These are phyloP conservation scores for Colletotrichum destructivum DNA, from an alignment of 2,329 filamentous ascomycete genomes.

Conservation along the genomic window DNA sequence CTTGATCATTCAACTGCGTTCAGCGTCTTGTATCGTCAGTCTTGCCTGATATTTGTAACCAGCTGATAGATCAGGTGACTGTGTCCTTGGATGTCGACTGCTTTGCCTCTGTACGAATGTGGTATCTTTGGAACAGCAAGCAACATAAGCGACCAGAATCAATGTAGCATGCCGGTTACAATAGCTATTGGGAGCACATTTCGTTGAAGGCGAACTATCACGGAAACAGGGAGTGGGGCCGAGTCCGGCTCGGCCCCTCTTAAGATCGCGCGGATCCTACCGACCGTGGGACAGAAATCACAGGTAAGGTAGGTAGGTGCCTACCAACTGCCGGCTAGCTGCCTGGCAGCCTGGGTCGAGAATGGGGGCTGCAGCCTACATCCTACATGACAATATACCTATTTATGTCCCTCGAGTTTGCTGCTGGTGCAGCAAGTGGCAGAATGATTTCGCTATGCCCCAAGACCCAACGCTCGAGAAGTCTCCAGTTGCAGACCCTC, in stretches of 20 bases:
- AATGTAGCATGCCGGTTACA: too few species aligned
- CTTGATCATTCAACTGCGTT: too few species aligned
- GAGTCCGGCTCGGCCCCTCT: slow-evolving; percentile 26
- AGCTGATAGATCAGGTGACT: background rate
- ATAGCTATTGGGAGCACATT: background rate
- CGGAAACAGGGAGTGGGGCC: slow-evolving; percentile 15
- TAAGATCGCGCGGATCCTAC: slow-evolving; percentile 23
- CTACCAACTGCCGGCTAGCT: too few species aligned
- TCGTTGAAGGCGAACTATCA: background rate
- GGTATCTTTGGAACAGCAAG: too few species aligned
- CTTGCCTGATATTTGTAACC: background rate
- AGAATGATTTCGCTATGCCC: background rate
- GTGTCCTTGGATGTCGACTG: too few species aligned
- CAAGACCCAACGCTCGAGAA: background rate
- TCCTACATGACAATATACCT: too few species aligned
- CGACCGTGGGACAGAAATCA: too few species aligned
- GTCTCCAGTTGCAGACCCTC: background rate
- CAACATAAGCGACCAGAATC: background rate
- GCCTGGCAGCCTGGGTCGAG: too few species aligned
- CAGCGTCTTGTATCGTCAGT: too few species aligned
- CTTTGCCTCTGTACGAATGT: too few species aligned
- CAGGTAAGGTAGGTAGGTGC: too few species aligned
- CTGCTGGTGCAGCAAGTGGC: background rate
- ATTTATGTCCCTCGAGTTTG: too few species aligned
- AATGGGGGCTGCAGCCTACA: background rate